phyloP scores from a whole-genome alignment of 306 rosid species.

The Castanea crenata region DNA sequence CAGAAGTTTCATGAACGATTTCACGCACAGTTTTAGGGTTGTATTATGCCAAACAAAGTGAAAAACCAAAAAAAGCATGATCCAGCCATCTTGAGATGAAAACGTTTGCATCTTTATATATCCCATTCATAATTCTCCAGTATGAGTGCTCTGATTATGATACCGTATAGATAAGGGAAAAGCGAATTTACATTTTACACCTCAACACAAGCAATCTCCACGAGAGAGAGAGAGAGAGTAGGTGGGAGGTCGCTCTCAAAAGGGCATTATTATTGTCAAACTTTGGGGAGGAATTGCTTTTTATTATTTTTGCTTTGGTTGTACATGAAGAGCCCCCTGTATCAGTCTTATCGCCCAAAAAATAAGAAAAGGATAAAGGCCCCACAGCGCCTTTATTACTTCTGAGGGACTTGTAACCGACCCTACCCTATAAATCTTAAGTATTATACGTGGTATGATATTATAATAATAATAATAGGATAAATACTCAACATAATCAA shows the following conservation, averaged over 20 bases:
- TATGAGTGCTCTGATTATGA: conserved; percentile 38
- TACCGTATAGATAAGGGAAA: conserved; percentile 34
- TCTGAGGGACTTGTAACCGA: conserved; percentile 29
- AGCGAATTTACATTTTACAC: neutral
- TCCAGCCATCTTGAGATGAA: neutral
- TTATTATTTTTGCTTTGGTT: conserved; percentile 3
- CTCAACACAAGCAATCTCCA: conserved; percentile 14
- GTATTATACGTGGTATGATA: too few relatives aligned
- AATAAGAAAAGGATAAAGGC: conserved; percentile 8
- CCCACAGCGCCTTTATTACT: conserved; percentile 26
- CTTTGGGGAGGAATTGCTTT: conserved; percentile 7
- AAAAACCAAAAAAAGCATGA: neutral
- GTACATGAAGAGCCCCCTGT: neutral
- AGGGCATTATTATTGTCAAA: conserved; percentile 9
- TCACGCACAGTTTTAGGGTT: neutral
- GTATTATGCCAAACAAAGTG: neutral
- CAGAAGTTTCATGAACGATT: neutral
- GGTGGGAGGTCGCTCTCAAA: conserved; percentile 47
- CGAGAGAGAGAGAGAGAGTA: conserved; percentile 5
- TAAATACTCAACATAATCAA: conserved; percentile 11
- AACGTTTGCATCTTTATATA: neutral
- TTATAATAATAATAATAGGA: neutral
- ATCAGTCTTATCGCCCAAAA: conserved; percentile 18
- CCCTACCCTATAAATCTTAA: conserved; percentile 31
- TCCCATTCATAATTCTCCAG: neutral